Base-by-base conservation (phyloP, 306 rosid species). In the Prunus mira region DNA sequence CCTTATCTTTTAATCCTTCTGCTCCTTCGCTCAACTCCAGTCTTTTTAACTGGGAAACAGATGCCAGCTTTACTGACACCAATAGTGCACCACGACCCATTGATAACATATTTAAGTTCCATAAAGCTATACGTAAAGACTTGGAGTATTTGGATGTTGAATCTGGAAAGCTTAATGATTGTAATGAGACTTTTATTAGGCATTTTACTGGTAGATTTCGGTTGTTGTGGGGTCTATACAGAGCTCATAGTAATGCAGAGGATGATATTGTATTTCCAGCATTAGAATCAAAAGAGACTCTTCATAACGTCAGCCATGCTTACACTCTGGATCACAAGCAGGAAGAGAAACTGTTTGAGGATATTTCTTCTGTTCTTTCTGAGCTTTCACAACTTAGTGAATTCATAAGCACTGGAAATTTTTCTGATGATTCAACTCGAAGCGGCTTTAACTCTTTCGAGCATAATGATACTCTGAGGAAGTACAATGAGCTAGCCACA, bases 201-300 rank as follows among this genome's bases (percentile, higher is more conserved):
- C 82, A 78, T 56, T 84, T 84, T 80, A 81, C 78, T 32, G 88
- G 88, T 46, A 78, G 88, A 24, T 84, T 84, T 61, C 85, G 85
- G 75, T 67, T 84, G 75, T 71, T 84, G 47, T 81, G 88, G 88
- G 88, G 85, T 75, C 74, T 84, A 47, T 84, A 84, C 60, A 81
- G 88, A 81, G 88, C 88, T 78, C 88, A 84, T 60, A 84, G 88
- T 71, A 84, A 84, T 67, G 88, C 88, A 3, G 88, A 84, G 83
- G 88, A 84, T 47, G 88, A 84, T 71, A 67, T 84, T 74, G 88
- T 84, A 30, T 84, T 84, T 73, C 88, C 85, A 24, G 88, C 83
- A 19, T 75, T 84, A 69, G 88, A 84, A 81, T 60, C 88, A 6
- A 84, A 67, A 81, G 88, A 84, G 78, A 71, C 81, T 75, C 85